Base-by-base conservation (phyloP, 345 rosid species). In the Excoecaria agallocha region DNA sequence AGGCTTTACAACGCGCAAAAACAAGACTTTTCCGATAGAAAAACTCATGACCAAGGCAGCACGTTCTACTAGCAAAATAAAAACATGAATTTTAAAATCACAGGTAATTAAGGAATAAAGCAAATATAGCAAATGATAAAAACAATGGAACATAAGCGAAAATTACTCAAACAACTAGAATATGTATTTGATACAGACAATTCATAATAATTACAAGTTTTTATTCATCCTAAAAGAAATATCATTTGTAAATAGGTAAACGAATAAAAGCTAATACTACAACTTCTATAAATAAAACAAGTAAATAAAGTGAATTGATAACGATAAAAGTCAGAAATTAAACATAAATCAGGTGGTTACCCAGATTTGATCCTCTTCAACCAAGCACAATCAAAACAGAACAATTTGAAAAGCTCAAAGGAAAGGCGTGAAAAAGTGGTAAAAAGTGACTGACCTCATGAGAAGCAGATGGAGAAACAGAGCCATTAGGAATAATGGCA, bases 401-500 rank as follows among this genome's bases (percentile, higher is more conserved):
- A 73, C 17, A 16, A 24, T 19, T 8, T 30, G 3, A 22, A 17
- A 12, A 65, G 54, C 17, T 3, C 0, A 61, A 68, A 22, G 43
- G 25, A n/a, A n/a, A 10, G 19, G 3, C 19, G 11, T 19, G 59
- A 70, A 73, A 20, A 11, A 57, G 5, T 19, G 30, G 56, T 25
- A 51, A 72, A 69, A 66, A 9, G 30, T 25, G 48, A 72, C 78
- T 71, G 70, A 87, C 91, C 91, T 78, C 87, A 66, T 67, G 76
- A 69, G 85, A 83, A 74, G 85, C 76, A 77, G 86, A 70, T 12
- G 48, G 16, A 39, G 83, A 77, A 79, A 78, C 84, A 74, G 80
- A 75, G 73, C 90, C 93, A 63, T 85, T 84, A 70, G 85, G 77
- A 38, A 62, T 57, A 72, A 73, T 41, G 8, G 81, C 80, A 37